Base-by-base conservation (phyloP, 1,139 yeast species). In the Scheffersomyces quercinus region DNA sequence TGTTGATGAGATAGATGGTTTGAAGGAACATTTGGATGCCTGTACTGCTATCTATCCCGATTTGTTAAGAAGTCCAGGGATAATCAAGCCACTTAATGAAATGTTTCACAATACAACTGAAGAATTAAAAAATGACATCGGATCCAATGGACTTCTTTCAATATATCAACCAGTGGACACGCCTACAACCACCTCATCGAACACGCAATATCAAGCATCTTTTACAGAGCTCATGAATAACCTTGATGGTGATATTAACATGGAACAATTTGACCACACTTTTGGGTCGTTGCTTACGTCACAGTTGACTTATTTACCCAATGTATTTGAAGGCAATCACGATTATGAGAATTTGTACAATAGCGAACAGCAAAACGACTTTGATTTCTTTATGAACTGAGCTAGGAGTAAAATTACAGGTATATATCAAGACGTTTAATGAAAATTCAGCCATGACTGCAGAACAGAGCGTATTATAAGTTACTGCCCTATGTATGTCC, bases 1-100 rank as follows among this genome's bases (percentile, higher is more conserved):
- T n/a, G 36, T 45, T 12, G 43, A 45, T 10, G 46, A 41, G 13
- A 40, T 51, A 7, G 50, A 52, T 8, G 53, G 56, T 4, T 51
- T 64, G 15, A 26, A 28, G 3, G 51, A 50, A 4, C 63, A 59
- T 40, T 53, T 64, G 37, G 37, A 40, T 8, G 44, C 51, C 2
- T 45, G 57, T 26, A 54, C 48, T 34, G 36, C 36, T 3, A 45
- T 58, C 5, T 62, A 50, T 40, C 66, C 68, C 5, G 58, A 58
- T 11, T 35, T 59, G 5, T 57, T 58, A 37, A 44, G 47, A 12
- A 44, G 45, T 6, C 11, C 20, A n/a, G 34, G 26, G 26, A 20
- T 20, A 20, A 6, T 20, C 7, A 20, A 20, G 26, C 26, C 26
- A 20, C 26, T 20, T 6, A 20, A 20, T 20, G 26, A 20, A 20